Conservation (phyloP, 768 basidiomycete genomes). For the Leccinellum albellum region DNA sequence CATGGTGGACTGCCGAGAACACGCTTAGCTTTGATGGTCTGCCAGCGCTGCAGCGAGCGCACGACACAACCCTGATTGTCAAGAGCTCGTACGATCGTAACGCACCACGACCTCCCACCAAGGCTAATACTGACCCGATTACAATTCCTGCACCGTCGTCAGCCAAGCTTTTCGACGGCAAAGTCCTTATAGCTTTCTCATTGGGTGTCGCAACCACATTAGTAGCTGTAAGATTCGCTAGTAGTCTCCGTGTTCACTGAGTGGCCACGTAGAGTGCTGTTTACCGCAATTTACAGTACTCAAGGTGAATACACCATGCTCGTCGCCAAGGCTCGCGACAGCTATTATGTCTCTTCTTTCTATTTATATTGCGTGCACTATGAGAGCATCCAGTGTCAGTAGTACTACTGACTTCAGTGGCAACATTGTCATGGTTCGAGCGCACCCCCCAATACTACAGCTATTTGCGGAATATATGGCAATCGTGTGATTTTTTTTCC, state of each 20-base stretch:
- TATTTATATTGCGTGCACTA: too few species aligned
- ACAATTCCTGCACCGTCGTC: background rate
- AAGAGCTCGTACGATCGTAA: slow-evolving; percentile 23
- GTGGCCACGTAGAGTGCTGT: background rate
- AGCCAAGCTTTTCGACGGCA: background rate
- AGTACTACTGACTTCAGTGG: background rate
- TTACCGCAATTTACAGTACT: background rate
- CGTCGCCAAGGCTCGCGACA: background rate
- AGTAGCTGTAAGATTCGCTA: slow-evolving; percentile 7
- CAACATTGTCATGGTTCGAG: background rate
- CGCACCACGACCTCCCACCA: background rate
- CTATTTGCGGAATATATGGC: too few species aligned
- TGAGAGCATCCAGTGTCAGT: background rate
- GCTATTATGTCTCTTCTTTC: too few species aligned
- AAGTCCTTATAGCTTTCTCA: slow-evolving; percentile 27
- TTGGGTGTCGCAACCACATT: slow-evolving; percentile 25
- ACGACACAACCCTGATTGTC: slow-evolving; percentile 9
- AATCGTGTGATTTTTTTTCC: too few species aligned
- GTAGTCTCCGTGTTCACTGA: slow-evolving; percentile 7
- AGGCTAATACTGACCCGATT: background rate
- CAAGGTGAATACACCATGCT: background rate
- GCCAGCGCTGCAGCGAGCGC: slow-evolving; percentile 40
- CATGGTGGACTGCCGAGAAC: slow-evolving; percentile 55
- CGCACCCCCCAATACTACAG: background rate
- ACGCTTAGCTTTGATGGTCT: slow-evolving; percentile 53